Evolutionary conservation across 371 early-diverging fungal genomes (phyloP), one percentile per base, ranked within the genome.

Genomic region (Mortierella sp.): DNA sequence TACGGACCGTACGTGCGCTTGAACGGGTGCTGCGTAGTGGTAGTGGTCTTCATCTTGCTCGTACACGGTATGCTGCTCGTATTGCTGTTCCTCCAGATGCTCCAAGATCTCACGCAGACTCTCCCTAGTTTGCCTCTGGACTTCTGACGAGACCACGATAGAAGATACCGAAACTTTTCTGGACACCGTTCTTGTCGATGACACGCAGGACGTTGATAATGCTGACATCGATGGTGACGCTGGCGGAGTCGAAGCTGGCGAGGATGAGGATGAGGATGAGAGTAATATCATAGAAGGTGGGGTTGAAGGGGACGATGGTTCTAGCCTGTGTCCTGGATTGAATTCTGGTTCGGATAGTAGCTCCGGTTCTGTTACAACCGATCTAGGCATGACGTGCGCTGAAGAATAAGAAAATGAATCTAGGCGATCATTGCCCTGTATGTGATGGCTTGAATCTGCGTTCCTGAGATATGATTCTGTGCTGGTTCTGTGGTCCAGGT

Each of bases 81-180:
- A 21, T 16, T 57, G 58, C 21, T 31, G 58, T 16, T 19, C 23
- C 31, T 57, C 45, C 30, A 57, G 46, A 26, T 45, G 50, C 12
- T 39, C 41, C 23, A 58, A 21, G 13, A 58, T 48, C 34, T 49
- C 49, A 8, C 49, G 26, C 26, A 58, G 47, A 2, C 48, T 38
- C 10, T 48, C 38, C 24, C 48, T 48, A 19, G 48, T 38, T 7
- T 47, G 49, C 24, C 24, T 31, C 58, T 58, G 30, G 7, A 58
- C n/a, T 2, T 49, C 39, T 10, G 13, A 38, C 0, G 58, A 38
- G 21, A 58, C 49, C 26, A 19, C 2, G 1, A 58, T 10, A 9
- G 38, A 48, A 4, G 13, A 24, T 43, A 43, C 24, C 23, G 19
- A 9, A 23, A 24, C 18, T 24, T 10, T 26, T 24, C 5, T 48